Evolutionary conservation across 2,329 filamentous ascomycete species (phyloP).

Genomic region (Aspergillus sp.): DNA sequence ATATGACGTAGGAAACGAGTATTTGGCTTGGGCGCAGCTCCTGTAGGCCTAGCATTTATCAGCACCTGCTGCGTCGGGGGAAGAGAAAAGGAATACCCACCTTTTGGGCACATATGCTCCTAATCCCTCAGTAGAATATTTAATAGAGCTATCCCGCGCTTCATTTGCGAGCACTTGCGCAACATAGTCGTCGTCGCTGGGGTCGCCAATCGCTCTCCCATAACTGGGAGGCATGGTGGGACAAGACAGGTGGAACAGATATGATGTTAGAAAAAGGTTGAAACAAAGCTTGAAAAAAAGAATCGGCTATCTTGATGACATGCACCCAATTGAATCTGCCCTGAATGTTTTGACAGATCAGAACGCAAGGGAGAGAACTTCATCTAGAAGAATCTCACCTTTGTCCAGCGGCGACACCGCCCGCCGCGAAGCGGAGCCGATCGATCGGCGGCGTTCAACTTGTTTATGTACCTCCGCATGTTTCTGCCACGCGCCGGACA

Average conservation of each 20-base stretch:
- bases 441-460: conserved; percentile 5
- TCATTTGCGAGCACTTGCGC: conserved; percentile 75
- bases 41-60: conserved; percentile 49
- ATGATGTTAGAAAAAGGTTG: no score
- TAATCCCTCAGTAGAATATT: conserved; percentile 70
- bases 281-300: no score
- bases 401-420: conserved; percentile 9
- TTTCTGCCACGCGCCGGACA: conserved; percentile 5
- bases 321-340: no score
- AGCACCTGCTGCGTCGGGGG: background rate
- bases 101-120: conserved; percentile 59
- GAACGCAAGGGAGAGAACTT: no score
- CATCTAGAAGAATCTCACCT: background rate
- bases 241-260: background rate
- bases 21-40: conserved; percentile 78
- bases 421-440: conserved; percentile 1
- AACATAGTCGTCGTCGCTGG: conserved; percentile 56
- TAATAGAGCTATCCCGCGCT: conserved; percentile 67
- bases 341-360: no score
- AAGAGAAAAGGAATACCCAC: conserved; percentile 30
- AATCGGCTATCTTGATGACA: no score
- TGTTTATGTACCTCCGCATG: conserved; percentile 17
- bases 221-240: conserved; percentile 22
- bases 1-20: conserved; percentile 84
- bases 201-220: conserved; percentile 37